Evolutionary conservation across 1,139 yeast species (phyloP), one percentile per base, ranked within the genome.

Genomic region (Protomyces pachydermus): DNA sequence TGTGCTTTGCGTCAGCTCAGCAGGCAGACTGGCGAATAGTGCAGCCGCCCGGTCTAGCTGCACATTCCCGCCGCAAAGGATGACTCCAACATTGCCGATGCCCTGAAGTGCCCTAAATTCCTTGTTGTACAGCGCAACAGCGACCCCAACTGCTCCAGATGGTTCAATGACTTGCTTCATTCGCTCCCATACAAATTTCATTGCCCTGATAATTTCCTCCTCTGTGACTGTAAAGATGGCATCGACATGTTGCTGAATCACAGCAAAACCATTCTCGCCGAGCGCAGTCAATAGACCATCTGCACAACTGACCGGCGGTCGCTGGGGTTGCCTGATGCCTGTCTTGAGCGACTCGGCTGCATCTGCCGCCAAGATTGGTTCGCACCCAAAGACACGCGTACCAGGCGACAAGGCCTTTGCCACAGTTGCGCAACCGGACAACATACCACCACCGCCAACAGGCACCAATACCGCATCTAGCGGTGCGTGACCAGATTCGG

Each of bases 391-490:
- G 23, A 68, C 69, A 12, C 34, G 45, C 5, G 60, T 55, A 3
- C 42, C n/a, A 9, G 66, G 66, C 10, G 56, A 42, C 16, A 64
- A 37, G 4, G 56, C 38, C 18, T 55, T 51, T 32, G 61, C 67
- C 4, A 68, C 67, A 18, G 67, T 58, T 23, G 69, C 66, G 16
- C 61, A 50, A 1, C 69, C 69, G 23, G 69, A 60, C 32, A 68
- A 55, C 63, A 68, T 58, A 2, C 69, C 69, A 12, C 69, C 69
- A 10, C 69, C 69, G 4, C 69, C 69, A 16, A 68, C 68, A 1
- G 69, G 69, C 25, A 64, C 65, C 16, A 68, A 32, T 1, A 68
- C 66, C 6, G 67, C 67, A 52, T 68, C 69, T 9, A 68, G 65
- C 28, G 52, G 50, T 9, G 25, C 61, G 23, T 42, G 48, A 3